These are phyloP conservation scores for Phytophthora fragariae DNA, from an alignment of 352 stramenopile species.

Conservation along the genomic window DNA sequence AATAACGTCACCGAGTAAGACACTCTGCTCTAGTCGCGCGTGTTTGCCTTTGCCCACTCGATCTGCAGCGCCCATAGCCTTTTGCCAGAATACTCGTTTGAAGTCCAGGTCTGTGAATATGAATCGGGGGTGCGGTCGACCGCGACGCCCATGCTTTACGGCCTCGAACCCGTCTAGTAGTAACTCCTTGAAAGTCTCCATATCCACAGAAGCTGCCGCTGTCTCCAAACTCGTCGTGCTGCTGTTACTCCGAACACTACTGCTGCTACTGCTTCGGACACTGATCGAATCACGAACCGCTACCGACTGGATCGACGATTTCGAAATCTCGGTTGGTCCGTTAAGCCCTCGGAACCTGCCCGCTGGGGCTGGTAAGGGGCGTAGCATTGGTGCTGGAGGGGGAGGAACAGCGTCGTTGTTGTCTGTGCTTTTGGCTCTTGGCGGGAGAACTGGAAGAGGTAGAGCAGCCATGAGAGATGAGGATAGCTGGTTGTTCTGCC, in stretches of 20 bases:
- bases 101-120: conserved; percentile 81
- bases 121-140: conserved; percentile 66
- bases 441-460: conserved; percentile 24
- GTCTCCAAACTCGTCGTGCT: conserved; percentile 36
- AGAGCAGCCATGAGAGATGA: conserved; percentile 34
- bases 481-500: conserved; percentile 21
- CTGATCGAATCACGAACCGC: conserved; percentile 19
- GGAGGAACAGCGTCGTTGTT: conserved; percentile 15
- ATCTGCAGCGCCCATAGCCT: conserved; percentile 42
- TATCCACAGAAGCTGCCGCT: conserved; percentile 44
- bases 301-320: conserved; percentile 12
- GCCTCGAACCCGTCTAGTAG: conserved; percentile 78
- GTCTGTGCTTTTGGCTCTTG: neutral
- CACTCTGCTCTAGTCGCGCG: conserved; percentile 72
- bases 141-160: conserved; percentile 75
- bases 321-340: conserved; percentile 5
- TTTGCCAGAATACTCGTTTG: conserved; percentile 86
- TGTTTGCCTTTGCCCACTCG: conserved; percentile 71
- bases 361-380: conserved; percentile 23
- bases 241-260: conserved; percentile 28
- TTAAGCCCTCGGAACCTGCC: conserved; percentile 19
- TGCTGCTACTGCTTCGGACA: conserved; percentile 33
- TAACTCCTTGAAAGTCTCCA: conserved; percentile 67
- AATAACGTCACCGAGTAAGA: conserved; percentile 71
- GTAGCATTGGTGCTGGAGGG: conserved; percentile 29